Percentiles rank a stretch among this genome's conserved stretches.
Evolutionary conservation across 2,329 filamentous ascomycete species (phyloP).

Genomic region (Hypocreales sp.): DNA sequence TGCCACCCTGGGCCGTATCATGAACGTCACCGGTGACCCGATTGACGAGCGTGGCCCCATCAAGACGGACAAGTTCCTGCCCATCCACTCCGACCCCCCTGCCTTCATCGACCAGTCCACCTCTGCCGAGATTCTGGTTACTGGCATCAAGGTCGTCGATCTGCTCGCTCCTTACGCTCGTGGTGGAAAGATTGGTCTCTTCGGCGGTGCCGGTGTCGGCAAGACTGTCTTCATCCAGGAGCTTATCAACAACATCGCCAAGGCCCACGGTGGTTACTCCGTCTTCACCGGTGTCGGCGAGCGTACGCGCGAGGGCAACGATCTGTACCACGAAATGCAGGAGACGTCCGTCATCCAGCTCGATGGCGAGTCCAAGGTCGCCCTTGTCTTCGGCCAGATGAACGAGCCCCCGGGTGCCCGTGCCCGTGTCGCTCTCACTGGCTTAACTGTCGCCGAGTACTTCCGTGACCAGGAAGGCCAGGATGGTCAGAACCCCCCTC

Average conservation of each 20-base stretch:
- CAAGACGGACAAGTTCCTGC: conserved; percentile 73
- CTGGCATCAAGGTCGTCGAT: conserved; percentile 99
- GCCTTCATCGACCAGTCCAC: conserved; percentile 93
- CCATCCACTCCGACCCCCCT: conserved; percentile 92
- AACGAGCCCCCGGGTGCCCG: conserved; percentile 99
- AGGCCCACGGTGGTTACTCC: conserved; percentile 99
- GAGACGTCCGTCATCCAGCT: conserved; percentile 99
- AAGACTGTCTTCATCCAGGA: conserved; percentile 99
- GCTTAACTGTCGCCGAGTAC: conserved; percentile 65
- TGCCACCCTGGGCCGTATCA: conserved; percentile 93
- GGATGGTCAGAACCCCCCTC: conserved; percentile 47
- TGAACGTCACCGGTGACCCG: conserved; percentile 99
- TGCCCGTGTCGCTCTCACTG: conserved; percentile 98
- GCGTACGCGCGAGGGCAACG: conserved; percentile 99
- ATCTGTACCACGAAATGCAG: conserved; percentile 99
- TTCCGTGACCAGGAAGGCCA: conserved; percentile 68
- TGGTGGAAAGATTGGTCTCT: conserved; percentile 99
- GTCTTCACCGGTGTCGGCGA: conserved; percentile 99
- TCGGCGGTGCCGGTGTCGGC: conserved; percentile 99
- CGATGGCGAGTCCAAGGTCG: conserved; percentile 98
- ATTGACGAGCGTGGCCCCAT: conserved; percentile 99
- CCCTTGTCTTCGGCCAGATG: conserved; percentile 99
- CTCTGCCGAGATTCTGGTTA: conserved; percentile 88
- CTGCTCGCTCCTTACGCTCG: conserved; percentile 96
- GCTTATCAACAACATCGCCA: conserved; percentile 99